These are phyloP conservation scores for Trapa bicornis DNA, from an alignment of 345 rosid species.

Conservation along the genomic window DNA sequence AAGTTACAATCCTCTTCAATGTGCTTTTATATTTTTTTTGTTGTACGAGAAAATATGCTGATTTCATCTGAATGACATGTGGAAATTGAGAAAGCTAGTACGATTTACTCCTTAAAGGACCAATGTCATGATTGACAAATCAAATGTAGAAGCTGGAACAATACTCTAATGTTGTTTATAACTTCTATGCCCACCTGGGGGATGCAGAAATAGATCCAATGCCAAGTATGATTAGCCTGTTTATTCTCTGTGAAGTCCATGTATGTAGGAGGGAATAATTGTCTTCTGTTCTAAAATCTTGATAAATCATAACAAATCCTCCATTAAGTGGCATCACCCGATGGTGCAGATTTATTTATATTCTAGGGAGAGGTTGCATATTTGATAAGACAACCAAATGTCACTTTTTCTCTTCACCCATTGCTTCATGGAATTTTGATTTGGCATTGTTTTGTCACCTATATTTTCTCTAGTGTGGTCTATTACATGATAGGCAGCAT, in stretches of 20 bases:
- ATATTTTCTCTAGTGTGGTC: neutral
- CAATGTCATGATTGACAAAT: neutral
- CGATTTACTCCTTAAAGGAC: neutral
- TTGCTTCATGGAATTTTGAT: neutral
- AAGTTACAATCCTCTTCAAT: slow-evolving; percentile 16
- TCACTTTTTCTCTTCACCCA: neutral
- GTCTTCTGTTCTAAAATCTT: neutral
- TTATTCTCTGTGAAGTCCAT: neutral
- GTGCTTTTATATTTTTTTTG: neutral
- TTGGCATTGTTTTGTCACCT: neutral
- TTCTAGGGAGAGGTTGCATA: neutral
- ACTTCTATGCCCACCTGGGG: neutral
- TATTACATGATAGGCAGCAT: neutral
- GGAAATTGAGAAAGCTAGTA: neutral
- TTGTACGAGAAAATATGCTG: neutral
- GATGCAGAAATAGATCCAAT: neutral
- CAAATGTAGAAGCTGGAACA: neutral
- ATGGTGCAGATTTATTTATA: neutral
- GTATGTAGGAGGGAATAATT: no score
- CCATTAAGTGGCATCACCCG: neutral
- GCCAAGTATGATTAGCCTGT: neutral
- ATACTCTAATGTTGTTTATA: neutral
- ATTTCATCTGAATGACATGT: neutral
- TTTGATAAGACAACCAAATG: neutral
- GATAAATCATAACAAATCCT: neutral